Conservation (phyloP, 768 basidiomycete species). For the Tricholoma flavovirens region DNA sequence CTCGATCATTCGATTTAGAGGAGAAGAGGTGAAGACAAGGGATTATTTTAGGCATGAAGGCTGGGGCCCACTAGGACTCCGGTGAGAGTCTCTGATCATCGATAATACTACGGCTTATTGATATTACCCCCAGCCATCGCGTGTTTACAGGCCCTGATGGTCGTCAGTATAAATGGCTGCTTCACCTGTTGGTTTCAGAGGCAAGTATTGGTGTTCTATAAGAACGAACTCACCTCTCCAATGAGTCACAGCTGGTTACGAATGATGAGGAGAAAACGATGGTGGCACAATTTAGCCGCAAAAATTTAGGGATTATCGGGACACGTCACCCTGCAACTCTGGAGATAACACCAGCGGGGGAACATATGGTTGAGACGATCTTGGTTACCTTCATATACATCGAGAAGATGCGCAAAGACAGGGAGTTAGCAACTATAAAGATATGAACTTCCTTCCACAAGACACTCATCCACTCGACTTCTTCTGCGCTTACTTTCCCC, state of each 20-base stretch:
- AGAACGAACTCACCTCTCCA: too few species aligned
- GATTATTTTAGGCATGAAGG: constrained; percentile 10
- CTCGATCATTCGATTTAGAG: constrained; percentile 8
- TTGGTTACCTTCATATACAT: constrained; percentile 26
- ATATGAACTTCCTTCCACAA: too few species aligned
- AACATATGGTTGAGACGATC: constrained; percentile 22
- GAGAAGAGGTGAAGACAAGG: constrained; percentile 3
- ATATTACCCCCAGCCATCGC: too few species aligned
- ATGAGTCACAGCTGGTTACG: background rate
- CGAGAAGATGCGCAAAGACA: constrained; percentile 21
- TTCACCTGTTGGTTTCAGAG: constrained; percentile 2
- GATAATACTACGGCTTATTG: too few species aligned
- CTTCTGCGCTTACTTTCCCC: too few species aligned
- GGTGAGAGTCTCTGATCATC: constrained; percentile 6
- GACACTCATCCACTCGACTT: too few species aligned
- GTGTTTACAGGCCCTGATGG: constrained; percentile 18
- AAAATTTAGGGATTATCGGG: background rate
- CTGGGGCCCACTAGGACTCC: constrained; percentile 6
- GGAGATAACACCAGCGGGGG: constrained; percentile 16
- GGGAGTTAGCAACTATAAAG: constrained; percentile 5
- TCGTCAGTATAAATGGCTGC: constrained; percentile 17
- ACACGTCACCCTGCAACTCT: constrained; percentile 9
- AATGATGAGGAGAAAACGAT: constrained; percentile 4
- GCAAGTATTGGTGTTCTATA: background rate
- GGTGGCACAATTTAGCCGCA: constrained; percentile 13